Percentiles rank a stretch among this genome's conserved stretches.
Evolutionary conservation across 768 basidiomycete genomes (phyloP).

Genomic region (Leccinum longicurvipes): DNA sequence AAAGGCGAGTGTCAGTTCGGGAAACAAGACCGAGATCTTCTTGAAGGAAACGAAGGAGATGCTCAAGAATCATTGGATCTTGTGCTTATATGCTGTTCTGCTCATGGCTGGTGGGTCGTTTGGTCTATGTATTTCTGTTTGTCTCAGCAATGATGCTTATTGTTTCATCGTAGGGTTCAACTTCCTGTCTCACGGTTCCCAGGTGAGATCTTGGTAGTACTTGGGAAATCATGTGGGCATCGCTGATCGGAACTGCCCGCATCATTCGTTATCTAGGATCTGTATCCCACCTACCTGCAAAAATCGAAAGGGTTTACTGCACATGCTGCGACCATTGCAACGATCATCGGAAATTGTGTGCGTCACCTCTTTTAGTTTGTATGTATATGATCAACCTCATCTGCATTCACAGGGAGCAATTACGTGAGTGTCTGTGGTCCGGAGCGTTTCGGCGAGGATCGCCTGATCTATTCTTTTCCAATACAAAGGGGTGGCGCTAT

Average conservation of each 20-base stretch:
- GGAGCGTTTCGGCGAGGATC: constrained; percentile 5
- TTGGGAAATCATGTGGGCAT: not conserved
- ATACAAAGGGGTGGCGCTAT: constrained; percentile 56
- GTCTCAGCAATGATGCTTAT: not conserved
- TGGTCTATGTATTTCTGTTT: no score
- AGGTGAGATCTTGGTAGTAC: constrained; percentile 33
- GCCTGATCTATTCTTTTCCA: not conserved
- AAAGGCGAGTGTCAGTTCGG: constrained; percentile 35
- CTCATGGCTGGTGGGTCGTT: constrained; percentile 60
- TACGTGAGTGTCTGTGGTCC: constrained; percentile 25
- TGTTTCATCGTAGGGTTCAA: constrained; percentile 52
- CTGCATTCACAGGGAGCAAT: no score
- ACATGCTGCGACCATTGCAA: constrained; percentile 75
- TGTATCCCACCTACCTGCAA: constrained; percentile 78
- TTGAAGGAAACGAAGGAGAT: constrained; percentile 68
- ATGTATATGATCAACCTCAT: no score
- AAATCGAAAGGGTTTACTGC: constrained; percentile 60
- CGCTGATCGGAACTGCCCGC: not conserved
- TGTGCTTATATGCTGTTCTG: constrained; percentile 80
- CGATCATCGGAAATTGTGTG: constrained; percentile 79
- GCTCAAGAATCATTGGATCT: constrained; percentile 78
- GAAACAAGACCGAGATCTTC: constrained; percentile 67
- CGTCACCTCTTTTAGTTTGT: constrained; percentile 15
- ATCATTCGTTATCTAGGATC: constrained; percentile 40
- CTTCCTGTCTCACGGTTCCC: constrained; percentile 73